Percentiles rank a stretch among this genome's conserved stretches.
phyloP scores from a whole-genome alignment of 352 stramenopile genomes.

The Plasmopara muralis region DNA sequence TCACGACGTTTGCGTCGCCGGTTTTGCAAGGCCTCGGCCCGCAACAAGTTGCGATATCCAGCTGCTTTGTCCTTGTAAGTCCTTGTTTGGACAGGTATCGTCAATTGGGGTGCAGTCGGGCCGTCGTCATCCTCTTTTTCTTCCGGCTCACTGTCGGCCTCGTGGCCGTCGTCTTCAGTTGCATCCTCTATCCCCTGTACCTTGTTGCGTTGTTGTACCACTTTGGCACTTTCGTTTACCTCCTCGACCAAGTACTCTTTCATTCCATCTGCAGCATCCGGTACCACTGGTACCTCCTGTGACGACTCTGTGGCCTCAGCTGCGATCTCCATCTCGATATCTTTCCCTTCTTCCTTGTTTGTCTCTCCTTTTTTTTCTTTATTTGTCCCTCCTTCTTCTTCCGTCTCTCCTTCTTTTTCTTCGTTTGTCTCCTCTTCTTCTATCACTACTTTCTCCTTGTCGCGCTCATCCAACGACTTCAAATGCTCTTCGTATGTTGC shows the following conservation, averaged over 20 bases:
- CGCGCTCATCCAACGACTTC: slow-evolving; percentile 53
- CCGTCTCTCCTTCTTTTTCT: slow-evolving; percentile 8
- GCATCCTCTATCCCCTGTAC: slow-evolving; percentile 33
- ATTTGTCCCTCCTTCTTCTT: slow-evolving; percentile 12
- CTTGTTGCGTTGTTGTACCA: slow-evolving; percentile 32
- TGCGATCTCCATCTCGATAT: not conserved
- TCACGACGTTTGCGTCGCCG: slow-evolving; percentile 36
- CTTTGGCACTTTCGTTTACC: slow-evolving; percentile 11
- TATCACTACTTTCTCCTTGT: slow-evolving; percentile 35
- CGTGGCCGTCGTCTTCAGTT: slow-evolving; percentile 48
- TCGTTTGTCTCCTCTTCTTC: slow-evolving; percentile 3
- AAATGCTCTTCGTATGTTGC: slow-evolving; percentile 65
- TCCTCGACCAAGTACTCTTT: not conserved
- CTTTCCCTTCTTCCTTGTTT: not conserved
- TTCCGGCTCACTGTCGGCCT: slow-evolving; percentile 40
- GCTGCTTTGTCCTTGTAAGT: slow-evolving; percentile 51
- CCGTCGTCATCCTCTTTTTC: slow-evolving; percentile 28
- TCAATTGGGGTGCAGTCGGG: slow-evolving; percentile 8
- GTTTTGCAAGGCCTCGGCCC: slow-evolving; percentile 40
- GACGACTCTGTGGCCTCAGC: not conserved
- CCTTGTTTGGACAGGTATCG: slow-evolving; percentile 1
- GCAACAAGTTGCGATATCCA: slow-evolving; percentile 57
- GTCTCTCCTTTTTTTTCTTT: slow-evolving; percentile 12
- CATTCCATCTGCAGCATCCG: not conserved
- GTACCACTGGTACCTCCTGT: not conserved